Base-by-base conservation (phyloP, 2,329 filamentous ascomycete genomes). In the Nemania serpens region DNA sequence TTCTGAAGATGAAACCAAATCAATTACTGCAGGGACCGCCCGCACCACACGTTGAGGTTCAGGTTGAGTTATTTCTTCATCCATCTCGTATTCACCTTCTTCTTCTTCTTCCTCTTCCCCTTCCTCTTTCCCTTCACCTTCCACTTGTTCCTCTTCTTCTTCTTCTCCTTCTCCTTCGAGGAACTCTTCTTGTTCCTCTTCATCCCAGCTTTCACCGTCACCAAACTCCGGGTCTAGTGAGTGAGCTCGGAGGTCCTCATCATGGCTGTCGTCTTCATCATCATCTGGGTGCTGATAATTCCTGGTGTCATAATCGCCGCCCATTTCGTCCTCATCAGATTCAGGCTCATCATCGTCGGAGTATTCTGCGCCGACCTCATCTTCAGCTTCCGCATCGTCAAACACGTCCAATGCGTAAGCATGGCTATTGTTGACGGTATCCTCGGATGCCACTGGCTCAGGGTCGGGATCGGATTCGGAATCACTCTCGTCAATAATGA, bases 211-310 rank as follows among this genome's bases (percentile, higher is more conserved):
- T 46, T 69, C 65, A 9, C 61, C 68, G 48, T 71, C 67, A 22
- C 67, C 66, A 22, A 74, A 72, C 54, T 72, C 71, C 13, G 69
- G 67, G 39, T 75, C 71, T n/a, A 71, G 46, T 10, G 50, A 29
- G 34, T 62, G 70, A 22, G 67, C 54, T 47, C 60, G 55, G 17
- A 72, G 55, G 49, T 73, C 72, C 18, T 72, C 68, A 33, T 74
- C 72, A 46, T 70, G 66, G 42, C 68, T 71, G 51, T 72, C 73
- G 18, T 74, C 73, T 34, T 74, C 72, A 39, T 75, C 73, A 37
- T 74, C 72, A 48, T 68, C 67, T 42, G 70, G 71, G 2, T 65
- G 65, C 18, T 64, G 58, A 42, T 74, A 73, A 54, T 70, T 71
- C 22, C 70, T 65, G 11, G 68, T 70, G 49, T 74, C 71, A 51